Percentiles rank a stretch among this genome's conserved stretches.
These are phyloP conservation scores for Microcyclospora pomicola DNA, from an alignment of 2,329 filamentous ascomycete genomes.

Conservation along the genomic window DNA sequence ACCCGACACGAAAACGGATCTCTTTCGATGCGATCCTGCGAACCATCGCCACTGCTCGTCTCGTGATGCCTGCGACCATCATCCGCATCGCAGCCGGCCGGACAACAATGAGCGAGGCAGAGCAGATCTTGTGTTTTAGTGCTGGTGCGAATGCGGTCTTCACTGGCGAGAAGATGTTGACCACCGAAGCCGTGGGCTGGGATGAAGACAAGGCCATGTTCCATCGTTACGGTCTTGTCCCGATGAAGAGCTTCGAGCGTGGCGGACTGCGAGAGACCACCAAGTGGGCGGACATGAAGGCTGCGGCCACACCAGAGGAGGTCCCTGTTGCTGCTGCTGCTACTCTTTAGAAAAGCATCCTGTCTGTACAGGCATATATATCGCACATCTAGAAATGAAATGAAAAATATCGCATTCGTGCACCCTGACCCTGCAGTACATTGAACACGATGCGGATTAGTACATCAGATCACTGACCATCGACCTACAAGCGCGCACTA, in stretches of 20 bases:
- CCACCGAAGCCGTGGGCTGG: conserved; percentile 82
- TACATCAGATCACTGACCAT: too few relatives aligned
- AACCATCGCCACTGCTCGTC: conserved; percentile 69
- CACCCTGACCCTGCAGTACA: too few relatives aligned
- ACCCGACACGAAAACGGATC: conserved; percentile 41
- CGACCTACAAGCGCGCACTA: too few relatives aligned
- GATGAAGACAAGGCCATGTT: conserved; percentile 80
- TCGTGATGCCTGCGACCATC: conserved; percentile 74
- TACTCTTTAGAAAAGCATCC: too few relatives aligned
- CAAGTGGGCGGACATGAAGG: conserved; percentile 15
- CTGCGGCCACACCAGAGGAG: too few relatives aligned
- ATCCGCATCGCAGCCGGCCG: conserved; percentile 76
- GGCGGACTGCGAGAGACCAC: conserved; percentile 19
- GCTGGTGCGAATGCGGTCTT: conserved; percentile 90
- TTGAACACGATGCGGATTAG: too few relatives aligned
- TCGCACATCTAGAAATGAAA: too few relatives aligned
- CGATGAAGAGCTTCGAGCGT: conserved; percentile 45
- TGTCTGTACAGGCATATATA: too few relatives aligned
- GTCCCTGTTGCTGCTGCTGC: too few relatives aligned
- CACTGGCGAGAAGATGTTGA: conserved; percentile 91
- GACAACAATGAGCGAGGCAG: conserved; percentile 73
- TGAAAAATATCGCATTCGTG: too few relatives aligned
- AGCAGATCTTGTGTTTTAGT: conserved; percentile 81
- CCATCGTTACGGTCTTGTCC: conserved; percentile 63
- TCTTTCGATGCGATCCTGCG: conserved; percentile 66